Conservation (phyloP, 106 monocot genomes). For the Gastrodia elata region DNA sequence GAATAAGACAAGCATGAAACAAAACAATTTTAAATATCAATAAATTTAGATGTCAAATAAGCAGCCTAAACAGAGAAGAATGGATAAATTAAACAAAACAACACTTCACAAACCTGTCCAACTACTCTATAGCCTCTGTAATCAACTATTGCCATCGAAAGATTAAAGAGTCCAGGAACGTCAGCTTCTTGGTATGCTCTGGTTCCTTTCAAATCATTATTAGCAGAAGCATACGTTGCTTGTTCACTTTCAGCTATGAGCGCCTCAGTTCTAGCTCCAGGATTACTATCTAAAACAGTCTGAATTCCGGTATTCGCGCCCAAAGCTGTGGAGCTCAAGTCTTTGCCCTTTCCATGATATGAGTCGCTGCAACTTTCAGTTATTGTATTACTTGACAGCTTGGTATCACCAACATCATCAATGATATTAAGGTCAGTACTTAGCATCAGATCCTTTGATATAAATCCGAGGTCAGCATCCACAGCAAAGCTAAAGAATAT, state of each 20-base stretch:
- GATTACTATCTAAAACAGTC: constrained; percentile 17
- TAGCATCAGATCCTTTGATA: constrained; percentile 38
- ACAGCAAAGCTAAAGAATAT: constrained; percentile 98
- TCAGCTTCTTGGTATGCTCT: constrained; percentile 97
- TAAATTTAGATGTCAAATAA: not conserved
- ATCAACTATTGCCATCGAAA: constrained; percentile 97
- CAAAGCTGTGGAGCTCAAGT: not conserved
- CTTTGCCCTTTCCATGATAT: constrained; percentile 6
- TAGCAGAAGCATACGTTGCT: constrained; percentile 98
- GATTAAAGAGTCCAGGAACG: constrained; percentile 94
- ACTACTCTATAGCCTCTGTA: constrained; percentile 94
- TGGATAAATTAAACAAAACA: not conserved
- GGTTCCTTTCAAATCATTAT: constrained; percentile 98
- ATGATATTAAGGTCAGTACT: constrained; percentile 11
- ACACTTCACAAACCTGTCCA: constrained; percentile 57
- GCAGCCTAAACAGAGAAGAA: not conserved
- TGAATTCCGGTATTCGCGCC: constrained; percentile 10
- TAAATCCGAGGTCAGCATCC: constrained; percentile 69
- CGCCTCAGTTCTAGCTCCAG: constrained; percentile 31
- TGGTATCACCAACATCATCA: constrained; percentile 11
- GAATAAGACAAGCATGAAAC: not conserved
- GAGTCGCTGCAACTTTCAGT: constrained; percentile 11
- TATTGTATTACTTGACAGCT: constrained; percentile 9
- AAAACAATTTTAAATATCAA: not conserved
- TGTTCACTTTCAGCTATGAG: constrained; percentile 76